Conservation (phyloP, 768 basidiomycete species). For the Pisolithus microcarpus region DNA sequence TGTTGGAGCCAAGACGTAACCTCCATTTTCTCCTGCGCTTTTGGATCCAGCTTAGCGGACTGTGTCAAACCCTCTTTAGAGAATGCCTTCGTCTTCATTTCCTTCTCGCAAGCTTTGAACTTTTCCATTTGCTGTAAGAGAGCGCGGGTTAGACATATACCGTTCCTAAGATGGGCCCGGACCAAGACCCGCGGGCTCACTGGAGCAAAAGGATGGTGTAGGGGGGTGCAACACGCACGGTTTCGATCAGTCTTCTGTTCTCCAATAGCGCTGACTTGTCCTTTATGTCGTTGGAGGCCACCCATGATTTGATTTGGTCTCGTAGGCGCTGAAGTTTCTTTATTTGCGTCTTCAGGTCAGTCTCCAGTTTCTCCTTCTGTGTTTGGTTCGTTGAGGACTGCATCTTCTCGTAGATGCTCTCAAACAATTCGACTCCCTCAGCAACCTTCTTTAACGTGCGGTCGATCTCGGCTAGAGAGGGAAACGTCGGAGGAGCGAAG, state of each 20-base stretch:
- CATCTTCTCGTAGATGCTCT: constrained; percentile 98
- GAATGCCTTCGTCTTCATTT: constrained; percentile 99
- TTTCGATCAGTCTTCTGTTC: constrained; percentile 93
- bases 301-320: constrained; percentile 94
- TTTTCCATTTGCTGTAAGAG: constrained; percentile 96
- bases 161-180: constrained; percentile 5
- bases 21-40: constrained; percentile 94
- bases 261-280: constrained; percentile 92
- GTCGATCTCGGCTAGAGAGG: constrained; percentile 88
- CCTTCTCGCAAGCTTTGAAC: constrained; percentile 99
- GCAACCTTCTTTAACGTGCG: constrained; percentile 94
- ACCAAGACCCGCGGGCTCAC: neutral
- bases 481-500: neutral
- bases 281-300: constrained; percentile 96
- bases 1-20: constrained; percentile 79
- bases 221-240: constrained; percentile 47
- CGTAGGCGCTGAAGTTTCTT: constrained; percentile 85
- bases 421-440: constrained; percentile 92
- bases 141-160: constrained; percentile 2
- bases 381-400: constrained; percentile 92
- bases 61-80: constrained; percentile 97
- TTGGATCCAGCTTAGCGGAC: constrained; percentile 90
- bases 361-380: constrained; percentile 97
- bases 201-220: neutral
- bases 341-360: constrained; percentile 94